These are phyloP conservation scores for Aspergillus calidoustus DNA, from an alignment of 2,329 filamentous ascomycete species.

Conservation along the genomic window DNA sequence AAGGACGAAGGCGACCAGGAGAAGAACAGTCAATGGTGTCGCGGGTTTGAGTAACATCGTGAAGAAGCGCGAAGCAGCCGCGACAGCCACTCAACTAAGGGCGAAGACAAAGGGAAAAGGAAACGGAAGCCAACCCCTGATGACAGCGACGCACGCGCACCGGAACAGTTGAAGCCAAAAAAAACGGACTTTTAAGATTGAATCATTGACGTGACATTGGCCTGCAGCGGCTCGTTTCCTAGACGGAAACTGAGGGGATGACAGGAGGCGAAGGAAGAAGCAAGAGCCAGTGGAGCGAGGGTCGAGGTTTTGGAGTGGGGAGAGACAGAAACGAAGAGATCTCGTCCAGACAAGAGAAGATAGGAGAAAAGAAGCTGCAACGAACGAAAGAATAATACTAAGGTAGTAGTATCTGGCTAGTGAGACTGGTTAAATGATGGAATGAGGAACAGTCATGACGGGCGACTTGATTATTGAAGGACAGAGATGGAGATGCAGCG, in stretches of 20 bases:
- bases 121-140: conserved; percentile 5
- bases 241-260: background rate
- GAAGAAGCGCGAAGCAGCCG: conserved; percentile 27
- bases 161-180: background rate
- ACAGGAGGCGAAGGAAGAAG: conserved; percentile 4
- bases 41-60: conserved; percentile 83
- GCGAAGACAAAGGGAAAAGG: background rate
- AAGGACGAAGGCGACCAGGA: conserved; percentile 82
- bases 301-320: background rate
- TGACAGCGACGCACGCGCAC: conserved; percentile 19
- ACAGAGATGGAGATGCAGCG: background rate
- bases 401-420: conserved; percentile 15
- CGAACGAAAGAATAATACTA: conserved; percentile 10
- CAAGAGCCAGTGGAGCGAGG: background rate
- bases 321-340: conserved; percentile 9
- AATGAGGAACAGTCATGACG: conserved; percentile 10
- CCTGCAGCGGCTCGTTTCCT: conserved; percentile 14
- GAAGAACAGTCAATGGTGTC: conserved; percentile 84
- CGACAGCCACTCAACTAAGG: background rate
- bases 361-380: conserved; percentile 10
- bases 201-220: conserved; percentile 20
- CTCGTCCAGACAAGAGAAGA: conserved; percentile 17
- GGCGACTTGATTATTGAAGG: conserved; percentile 10
- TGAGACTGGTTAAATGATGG: conserved; percentile 5
- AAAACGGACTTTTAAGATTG: conserved; percentile 5